These are phyloP conservation scores for Chlorella sp. DNA, from an alignment of 139 green algal species.

Conservation along the genomic window DNA sequence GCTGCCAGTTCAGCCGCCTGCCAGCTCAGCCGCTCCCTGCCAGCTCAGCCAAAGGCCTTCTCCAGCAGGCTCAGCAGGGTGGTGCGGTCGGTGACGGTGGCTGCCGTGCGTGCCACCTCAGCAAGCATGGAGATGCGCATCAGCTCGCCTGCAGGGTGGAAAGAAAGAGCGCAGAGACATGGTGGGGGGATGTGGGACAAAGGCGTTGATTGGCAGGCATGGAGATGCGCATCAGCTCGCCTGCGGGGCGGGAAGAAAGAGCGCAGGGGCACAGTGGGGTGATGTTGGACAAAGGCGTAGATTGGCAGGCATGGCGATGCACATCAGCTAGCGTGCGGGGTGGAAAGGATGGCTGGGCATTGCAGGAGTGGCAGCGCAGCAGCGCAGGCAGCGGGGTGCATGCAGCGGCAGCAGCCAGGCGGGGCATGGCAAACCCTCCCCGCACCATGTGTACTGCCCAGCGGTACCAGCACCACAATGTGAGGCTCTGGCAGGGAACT, in stretches of 20 bases:
- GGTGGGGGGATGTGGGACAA: background rate
- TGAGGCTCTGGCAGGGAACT: no score
- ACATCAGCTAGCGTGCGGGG: slow-evolving; percentile 9
- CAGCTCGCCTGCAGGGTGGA: slow-evolving; percentile 6
- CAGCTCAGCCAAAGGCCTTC: background rate
- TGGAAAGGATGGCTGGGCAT: no score
- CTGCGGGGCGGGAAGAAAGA: background rate
- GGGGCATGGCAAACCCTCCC: background rate
- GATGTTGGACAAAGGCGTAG: background rate
- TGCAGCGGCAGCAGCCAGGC: background rate
- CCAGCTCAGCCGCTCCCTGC: no score
- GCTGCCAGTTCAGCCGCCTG: no score
- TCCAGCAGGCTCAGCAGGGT: slow-evolving; percentile 23
- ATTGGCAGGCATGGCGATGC: slow-evolving; percentile 8
- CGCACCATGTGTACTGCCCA: background rate
- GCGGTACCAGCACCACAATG: background rate
- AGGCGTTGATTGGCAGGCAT: background rate
- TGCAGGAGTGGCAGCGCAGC: background rate
- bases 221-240: slow-evolving; percentile 18
- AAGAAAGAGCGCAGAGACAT: background rate
- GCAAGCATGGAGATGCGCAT: slow-evolving; percentile 27
- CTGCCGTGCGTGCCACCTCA: background rate
- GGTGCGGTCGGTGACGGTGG: slow-evolving; percentile 11
- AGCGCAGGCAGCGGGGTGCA: background rate
- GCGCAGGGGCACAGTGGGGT: background rate